A percentile compares a stretch with the other conserved stretches of the same genome.
Evolutionary conservation across 2,329 filamentous ascomycete genomes (phyloP).

Genomic region (Fusarium ramigenum): DNA sequence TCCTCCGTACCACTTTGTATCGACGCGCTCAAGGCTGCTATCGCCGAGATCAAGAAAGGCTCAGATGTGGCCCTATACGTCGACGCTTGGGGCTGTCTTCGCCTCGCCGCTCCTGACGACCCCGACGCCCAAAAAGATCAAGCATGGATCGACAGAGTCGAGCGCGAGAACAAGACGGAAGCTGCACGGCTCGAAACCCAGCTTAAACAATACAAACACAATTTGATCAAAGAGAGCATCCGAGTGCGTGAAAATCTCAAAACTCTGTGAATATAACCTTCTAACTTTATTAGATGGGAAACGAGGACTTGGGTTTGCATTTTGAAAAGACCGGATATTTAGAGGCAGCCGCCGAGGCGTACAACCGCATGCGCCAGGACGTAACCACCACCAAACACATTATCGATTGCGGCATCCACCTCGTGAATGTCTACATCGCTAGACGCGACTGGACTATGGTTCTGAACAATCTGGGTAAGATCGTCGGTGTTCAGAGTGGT

Average conservation of each 20-base stretch:
- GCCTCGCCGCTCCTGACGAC: conserved; percentile 70
- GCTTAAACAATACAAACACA: conserved; percentile 94
- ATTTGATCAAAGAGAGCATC: conserved; percentile 96
- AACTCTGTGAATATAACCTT: conserved; percentile 18
- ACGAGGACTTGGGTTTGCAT: conserved; percentile 90
- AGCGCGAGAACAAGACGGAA: conserved; percentile 73
- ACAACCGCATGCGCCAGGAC: conserved; percentile 87
- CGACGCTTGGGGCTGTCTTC: conserved; percentile 72
- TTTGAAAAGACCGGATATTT: conserved; percentile 82
- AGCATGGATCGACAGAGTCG: conserved; percentile 77
- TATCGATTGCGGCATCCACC: conserved; percentile 80
- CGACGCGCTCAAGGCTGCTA: conserved; percentile 83
- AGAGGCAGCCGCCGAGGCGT: conserved; percentile 77
- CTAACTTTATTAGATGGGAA: conserved; percentile 75
- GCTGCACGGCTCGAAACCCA: conserved; percentile 82
- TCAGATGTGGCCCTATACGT: conserved; percentile 78
- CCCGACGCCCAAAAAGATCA: conserved; percentile 73
- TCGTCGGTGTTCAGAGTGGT: conserved; percentile 59
- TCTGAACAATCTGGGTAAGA: conserved; percentile 68
- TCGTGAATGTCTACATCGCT: conserved; percentile 79
- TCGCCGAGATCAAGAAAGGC: conserved; percentile 78
- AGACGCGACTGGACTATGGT: conserved; percentile 81
- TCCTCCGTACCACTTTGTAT: conserved; percentile 78
- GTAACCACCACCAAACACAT: conserved; percentile 86
- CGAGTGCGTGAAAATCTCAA: conserved; percentile 59